These are phyloP conservation scores for Acacia melanoxylon DNA, from an alignment of 306 rosid species.

Conservation along the genomic window DNA sequence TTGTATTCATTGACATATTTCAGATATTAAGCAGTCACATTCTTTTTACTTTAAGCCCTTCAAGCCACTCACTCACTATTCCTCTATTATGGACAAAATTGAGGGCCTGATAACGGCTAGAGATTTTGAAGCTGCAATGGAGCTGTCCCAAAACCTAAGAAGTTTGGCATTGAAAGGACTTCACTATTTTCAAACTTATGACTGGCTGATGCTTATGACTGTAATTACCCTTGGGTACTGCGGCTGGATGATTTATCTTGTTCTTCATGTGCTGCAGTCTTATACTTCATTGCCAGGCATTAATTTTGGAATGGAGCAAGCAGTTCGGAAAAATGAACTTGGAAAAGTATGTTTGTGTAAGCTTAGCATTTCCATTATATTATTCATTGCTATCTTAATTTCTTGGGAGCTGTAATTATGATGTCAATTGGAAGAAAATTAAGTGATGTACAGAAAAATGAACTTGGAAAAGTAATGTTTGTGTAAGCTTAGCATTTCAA, in stretches of 20 bases:
- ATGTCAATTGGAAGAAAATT: slow-evolving; percentile 20
- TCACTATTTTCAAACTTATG: slow-evolving; percentile 90
- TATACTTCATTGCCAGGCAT: slow-evolving; percentile 68
- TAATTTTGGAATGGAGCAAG: slow-evolving; percentile 49
- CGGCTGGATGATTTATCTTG: slow-evolving; percentile 89
- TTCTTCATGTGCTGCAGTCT: slow-evolving; percentile 83
- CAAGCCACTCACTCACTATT: slow-evolving; percentile 67
- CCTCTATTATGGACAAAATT: slow-evolving; percentile 63
- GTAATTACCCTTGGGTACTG: slow-evolving; percentile 78
- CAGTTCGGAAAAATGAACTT: slow-evolving; percentile 46
- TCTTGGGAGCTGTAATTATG: slow-evolving; percentile 14
- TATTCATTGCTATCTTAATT: slow-evolving; percentile 14
- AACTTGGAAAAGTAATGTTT: slow-evolving; percentile 62
- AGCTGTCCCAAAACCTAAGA: slow-evolving; percentile 65
- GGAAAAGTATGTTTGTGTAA: slow-evolving; percentile 64
- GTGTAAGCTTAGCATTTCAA: slow-evolving; percentile 43
- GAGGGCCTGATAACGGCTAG: slow-evolving; percentile 59
- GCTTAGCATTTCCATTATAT: slow-evolving; percentile 38
- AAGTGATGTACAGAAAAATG: slow-evolving; percentile 44
- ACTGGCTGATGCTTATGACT: slow-evolving; percentile 92
- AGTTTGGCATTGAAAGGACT: slow-evolving; percentile 85
- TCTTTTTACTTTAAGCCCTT: slow-evolving; percentile 79
- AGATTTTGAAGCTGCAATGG: slow-evolving; percentile 74
- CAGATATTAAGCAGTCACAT: slow-evolving; percentile 70
- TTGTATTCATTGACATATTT: slow-evolving; percentile 56